Conservation (phyloP, 495 filamentous ascomycete genomes). For the Neurospora sp. region DNA sequence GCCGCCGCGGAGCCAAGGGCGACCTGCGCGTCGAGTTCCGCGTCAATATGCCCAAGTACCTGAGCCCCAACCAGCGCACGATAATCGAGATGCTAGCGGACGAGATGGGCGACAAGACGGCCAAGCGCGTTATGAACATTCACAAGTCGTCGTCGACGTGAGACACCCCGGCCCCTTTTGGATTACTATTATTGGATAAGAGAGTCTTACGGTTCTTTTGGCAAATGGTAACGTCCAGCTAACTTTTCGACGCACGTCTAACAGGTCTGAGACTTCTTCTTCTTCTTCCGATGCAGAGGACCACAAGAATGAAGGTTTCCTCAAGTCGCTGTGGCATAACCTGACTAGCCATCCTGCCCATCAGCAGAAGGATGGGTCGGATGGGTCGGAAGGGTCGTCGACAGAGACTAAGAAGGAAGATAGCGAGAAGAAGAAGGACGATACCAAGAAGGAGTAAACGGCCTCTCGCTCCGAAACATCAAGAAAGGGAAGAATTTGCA, state of each 20-base stretch:
- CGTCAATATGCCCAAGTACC: conserved; percentile 86
- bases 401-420: conserved; percentile 22
- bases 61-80: conserved; percentile 78
- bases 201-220: neutral
- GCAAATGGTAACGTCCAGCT: neutral
- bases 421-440: conserved; percentile 28
- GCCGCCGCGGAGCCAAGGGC: conserved; percentile 46
- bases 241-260: neutral
- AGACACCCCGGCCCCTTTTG: conserved; percentile 7
- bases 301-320: conserved; percentile 69
- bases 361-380: conserved; percentile 17
- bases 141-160: conserved; percentile 16
- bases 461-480: neutral
- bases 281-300: conserved; percentile 19
- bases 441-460: conserved; percentile 39
- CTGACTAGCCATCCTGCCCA: conserved; percentile 65
- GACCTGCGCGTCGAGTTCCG: conserved; percentile 92
- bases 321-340: conserved; percentile 83
- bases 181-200: neutral
- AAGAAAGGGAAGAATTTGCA: neutral
- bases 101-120: conserved; percentile 82
- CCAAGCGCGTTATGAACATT: conserved; percentile 77
- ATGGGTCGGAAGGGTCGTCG: conserved; percentile 2
- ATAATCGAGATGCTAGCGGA: conserved; percentile 92
- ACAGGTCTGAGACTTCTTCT: conserved; percentile 1